A percentile compares a stretch with the other conserved stretches of the same genome.
Evolutionary conservation across 2,329 filamentous ascomycete genomes (phyloP).

Genomic region (Alternaria brassicicola): DNA sequence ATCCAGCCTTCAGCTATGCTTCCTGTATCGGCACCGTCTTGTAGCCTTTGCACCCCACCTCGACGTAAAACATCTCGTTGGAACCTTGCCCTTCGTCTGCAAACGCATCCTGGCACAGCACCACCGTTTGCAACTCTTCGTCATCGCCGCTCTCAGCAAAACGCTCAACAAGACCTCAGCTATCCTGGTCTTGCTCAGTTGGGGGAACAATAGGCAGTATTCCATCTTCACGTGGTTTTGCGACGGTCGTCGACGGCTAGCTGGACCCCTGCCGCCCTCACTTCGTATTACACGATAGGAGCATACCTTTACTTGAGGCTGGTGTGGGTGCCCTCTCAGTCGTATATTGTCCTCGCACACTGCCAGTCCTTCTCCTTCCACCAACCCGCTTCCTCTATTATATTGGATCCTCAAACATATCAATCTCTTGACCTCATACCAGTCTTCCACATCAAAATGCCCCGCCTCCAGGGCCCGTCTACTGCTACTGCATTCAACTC

Average conservation of each 20-base stretch:
- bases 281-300: conserved; percentile 1
- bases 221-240: conserved; percentile 6
- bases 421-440: not conserved
- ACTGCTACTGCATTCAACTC: conserved; percentile 35
- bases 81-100: not conserved
- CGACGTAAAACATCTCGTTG: not conserved
- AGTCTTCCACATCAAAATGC: conserved; percentile 16
- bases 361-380: not conserved
- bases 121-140: conserved; percentile 6
- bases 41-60: not conserved
- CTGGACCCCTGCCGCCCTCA: conserved; percentile 3
- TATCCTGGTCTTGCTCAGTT: not conserved
- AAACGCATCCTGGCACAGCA: not conserved
- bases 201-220: not conserved
- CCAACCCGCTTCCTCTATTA: not conserved
- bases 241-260: not conserved
- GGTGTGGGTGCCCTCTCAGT: not conserved
- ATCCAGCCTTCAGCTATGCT: not conserved
- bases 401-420: not conserved
- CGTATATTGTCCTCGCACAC: not conserved
- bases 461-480: conserved; percentile 2
- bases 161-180: not conserved
- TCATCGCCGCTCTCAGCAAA: not conserved
- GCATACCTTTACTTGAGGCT: conserved; percentile 1
- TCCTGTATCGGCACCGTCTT: not conserved